Evolutionary conservation across 345 rosid species (phyloP).

Genomic region (Conringia planisiliqua): DNA sequence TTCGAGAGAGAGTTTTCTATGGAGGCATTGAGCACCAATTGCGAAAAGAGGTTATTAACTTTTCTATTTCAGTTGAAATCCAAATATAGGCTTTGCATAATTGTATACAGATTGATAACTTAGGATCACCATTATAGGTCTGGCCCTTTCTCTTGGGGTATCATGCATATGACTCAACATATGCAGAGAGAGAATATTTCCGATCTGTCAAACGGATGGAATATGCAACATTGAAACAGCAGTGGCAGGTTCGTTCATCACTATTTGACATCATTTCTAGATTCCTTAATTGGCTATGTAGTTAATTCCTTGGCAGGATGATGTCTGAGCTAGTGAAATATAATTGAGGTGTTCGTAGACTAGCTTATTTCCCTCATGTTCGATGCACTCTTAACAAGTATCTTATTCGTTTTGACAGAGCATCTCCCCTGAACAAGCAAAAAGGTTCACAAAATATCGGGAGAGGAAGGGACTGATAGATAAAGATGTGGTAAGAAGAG

Average conservation of each 20-base stretch:
- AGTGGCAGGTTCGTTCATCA: slow-evolving; percentile 73
- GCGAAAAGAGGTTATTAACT: slow-evolving; percentile 75
- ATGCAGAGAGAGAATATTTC: slow-evolving; percentile 80
- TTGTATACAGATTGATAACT: slow-evolving; percentile 10
- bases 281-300: background rate
- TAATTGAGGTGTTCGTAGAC: background rate
- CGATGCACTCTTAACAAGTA: background rate
- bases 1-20: slow-evolving; percentile 79
- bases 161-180: slow-evolving; percentile 72
- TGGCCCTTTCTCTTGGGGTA: slow-evolving; percentile 92
- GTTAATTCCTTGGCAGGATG: slow-evolving; percentile 2
- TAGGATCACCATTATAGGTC: slow-evolving; percentile 44
- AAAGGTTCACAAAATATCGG: slow-evolving; percentile 87
- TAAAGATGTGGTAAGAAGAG: slow-evolving; percentile 85
- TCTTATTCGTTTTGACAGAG: slow-evolving; percentile 51
- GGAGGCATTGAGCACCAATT: slow-evolving; percentile 82
- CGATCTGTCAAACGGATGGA: slow-evolving; percentile 57
- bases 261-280: background rate
- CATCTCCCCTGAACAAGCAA: slow-evolving; percentile 87
- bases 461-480: slow-evolving; percentile 90
- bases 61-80: slow-evolving; percentile 13
- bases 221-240: slow-evolving; percentile 76
- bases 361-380: slow-evolving; percentile 11
- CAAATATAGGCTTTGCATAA: background rate
- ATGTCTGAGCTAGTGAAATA: background rate